phyloP scores from a whole-genome alignment of 23 red algal species.

The Gracilaria gracilis region DNA sequence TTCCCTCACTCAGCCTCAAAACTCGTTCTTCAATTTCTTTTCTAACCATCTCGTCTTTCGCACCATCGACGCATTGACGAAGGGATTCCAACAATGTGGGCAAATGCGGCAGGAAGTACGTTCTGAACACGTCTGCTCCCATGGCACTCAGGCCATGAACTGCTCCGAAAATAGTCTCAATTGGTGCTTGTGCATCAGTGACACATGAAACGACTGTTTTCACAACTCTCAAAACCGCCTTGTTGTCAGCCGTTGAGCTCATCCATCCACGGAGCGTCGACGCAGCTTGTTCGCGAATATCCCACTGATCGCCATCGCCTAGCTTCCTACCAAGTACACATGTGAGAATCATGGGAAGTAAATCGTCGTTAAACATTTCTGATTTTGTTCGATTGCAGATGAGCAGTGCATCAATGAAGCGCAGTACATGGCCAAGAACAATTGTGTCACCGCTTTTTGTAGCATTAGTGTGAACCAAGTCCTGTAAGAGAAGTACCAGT shows the following conservation, averaged over 20 bases:
- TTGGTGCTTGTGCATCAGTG: conserved; percentile 17
- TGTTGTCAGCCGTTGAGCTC: background rate
- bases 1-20: conserved; percentile 10
- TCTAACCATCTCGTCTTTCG: conserved; percentile 9
- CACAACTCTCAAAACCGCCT: conserved; percentile 4
- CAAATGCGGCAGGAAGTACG: conserved; percentile 40
- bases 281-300: conserved; percentile 41
- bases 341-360: conserved; percentile 33
- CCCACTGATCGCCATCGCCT: conserved; percentile 43
- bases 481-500: background rate
- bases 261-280: background rate
- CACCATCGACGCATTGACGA: background rate
- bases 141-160: conserved; percentile 41
- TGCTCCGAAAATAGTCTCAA: conserved; percentile 43
- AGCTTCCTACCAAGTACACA: conserved; percentile 45
- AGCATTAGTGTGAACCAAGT: background rate
- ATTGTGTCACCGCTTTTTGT: background rate
- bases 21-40: conserved; percentile 31
- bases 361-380: conserved; percentile 30
- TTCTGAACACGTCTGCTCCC: conserved; percentile 20
- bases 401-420: conserved; percentile 4
- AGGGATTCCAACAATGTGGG: conserved; percentile 44
- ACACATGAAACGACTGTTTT: conserved; percentile 55
- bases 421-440: conserved; percentile 20
- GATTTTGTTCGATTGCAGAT: background rate